phyloP scores from a whole-genome alignment of 2,329 filamentous ascomycete species.

The Aureobasidium musti region DNA sequence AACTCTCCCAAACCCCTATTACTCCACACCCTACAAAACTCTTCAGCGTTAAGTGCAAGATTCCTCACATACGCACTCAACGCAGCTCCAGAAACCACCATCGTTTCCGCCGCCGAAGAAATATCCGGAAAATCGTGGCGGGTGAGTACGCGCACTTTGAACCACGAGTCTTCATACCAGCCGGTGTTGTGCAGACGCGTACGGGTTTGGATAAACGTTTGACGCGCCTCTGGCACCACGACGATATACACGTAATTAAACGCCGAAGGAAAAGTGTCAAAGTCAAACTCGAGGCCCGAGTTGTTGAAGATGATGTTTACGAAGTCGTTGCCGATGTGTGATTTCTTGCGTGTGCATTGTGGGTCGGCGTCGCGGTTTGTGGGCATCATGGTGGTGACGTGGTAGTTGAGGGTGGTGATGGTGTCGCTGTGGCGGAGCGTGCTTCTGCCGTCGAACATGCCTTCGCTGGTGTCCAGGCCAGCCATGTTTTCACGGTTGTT shows the following conservation, averaged over 20 bases:
- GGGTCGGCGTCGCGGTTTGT: slow-evolving; percentile 76
- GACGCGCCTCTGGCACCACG: slow-evolving; percentile 81
- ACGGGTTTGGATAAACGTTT: slow-evolving; percentile 70
- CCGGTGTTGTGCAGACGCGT: slow-evolving; percentile 46
- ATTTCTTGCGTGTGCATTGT: slow-evolving; percentile 75
- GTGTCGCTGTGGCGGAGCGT: slow-evolving; percentile 94
- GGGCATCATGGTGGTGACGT: slow-evolving; percentile 97
- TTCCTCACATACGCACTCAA: slow-evolving; percentile 84
- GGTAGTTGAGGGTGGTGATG: slow-evolving; percentile 93
- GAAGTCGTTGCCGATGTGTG: slow-evolving; percentile 94
- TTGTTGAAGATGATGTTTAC: slow-evolving; percentile 99
- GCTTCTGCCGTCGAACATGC: slow-evolving; percentile 75
- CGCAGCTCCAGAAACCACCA: slow-evolving; percentile 81
- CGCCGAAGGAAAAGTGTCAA: slow-evolving; percentile 88
- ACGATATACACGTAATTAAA: slow-evolving; percentile 98
- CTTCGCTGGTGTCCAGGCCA: slow-evolving; percentile 75
- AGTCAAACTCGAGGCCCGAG: slow-evolving; percentile 83
- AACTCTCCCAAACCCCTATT: slow-evolving; percentile 64
- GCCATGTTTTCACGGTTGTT: slow-evolving; percentile 90
- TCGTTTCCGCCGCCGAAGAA: slow-evolving; percentile 83
- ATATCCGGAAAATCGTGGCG: slow-evolving; percentile 88
- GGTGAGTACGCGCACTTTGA: slow-evolving; percentile 85
- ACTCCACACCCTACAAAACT: slow-evolving; percentile 91
- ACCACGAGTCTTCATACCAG: slow-evolving; percentile 52
- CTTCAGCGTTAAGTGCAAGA: slow-evolving; percentile 86